Conservation (phyloP, 352 stramenopile species). For the Phytopythium montanum region DNA sequence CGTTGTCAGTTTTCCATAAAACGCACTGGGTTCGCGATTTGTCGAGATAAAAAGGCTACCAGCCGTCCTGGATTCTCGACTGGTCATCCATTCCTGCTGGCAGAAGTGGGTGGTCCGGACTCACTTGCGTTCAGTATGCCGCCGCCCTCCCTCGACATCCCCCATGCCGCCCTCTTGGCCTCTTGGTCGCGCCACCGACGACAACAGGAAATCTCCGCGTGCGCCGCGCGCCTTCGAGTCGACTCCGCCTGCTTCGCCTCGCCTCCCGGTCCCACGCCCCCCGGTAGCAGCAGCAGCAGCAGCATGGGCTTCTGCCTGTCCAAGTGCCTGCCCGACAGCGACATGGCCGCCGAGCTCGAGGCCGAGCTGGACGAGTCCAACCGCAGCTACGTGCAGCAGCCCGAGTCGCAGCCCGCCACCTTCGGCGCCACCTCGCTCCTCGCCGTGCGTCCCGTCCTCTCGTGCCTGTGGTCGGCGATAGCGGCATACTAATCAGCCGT, state of each 20-base stretch:
- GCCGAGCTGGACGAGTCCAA: conserved; percentile 72
- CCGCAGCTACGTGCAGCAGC: conserved; percentile 49
- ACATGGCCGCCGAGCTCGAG: conserved; percentile 84
- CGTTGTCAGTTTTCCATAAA: too few relatives aligned
- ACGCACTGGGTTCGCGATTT: too few relatives aligned
- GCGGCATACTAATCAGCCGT: too few relatives aligned
- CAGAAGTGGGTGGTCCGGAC: neutral
- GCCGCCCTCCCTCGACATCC: neutral
- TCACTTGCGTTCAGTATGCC: conserved; percentile 5
- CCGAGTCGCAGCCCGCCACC: conserved; percentile 31
- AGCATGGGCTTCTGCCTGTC: conserved; percentile 85
- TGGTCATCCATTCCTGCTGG: neutral
- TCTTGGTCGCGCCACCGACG: neutral
- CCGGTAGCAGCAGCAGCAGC: too few relatives aligned
- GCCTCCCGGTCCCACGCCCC: neutral
- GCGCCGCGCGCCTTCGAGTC: too few relatives aligned
- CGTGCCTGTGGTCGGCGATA: neutral
- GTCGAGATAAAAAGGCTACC: neutral
- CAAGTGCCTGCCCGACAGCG: conserved; percentile 75
- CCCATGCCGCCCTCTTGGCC: conserved; percentile 2
- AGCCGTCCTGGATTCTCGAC: neutral
- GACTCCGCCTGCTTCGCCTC: too few relatives aligned
- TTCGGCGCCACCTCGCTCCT: conserved; percentile 78
- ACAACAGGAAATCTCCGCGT: neutral
- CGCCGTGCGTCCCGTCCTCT: conserved; percentile 31